Percentiles rank a stretch among this genome's conserved stretches.
Conservation (phyloP, 2,329 filamentous ascomycete genomes). For the Phialophora expanda region DNA sequence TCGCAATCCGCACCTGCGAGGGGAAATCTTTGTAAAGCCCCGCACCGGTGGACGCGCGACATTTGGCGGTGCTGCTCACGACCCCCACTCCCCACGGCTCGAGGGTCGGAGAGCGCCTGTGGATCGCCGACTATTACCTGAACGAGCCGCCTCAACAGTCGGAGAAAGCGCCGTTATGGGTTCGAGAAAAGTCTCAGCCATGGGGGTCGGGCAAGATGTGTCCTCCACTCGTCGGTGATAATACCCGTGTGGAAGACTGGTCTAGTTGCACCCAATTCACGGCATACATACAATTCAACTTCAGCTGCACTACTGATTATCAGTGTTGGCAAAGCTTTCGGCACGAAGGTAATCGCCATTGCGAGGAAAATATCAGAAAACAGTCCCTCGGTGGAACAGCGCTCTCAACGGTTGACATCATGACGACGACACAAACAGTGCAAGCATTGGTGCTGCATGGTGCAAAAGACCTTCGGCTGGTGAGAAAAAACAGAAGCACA, state of each 20-base stretch:
- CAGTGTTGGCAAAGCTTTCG: neutral
- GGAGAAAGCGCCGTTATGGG: slow-evolving; percentile 16
- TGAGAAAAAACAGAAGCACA: slow-evolving; percentile 47
- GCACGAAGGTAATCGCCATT: neutral
- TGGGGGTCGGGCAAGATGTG: neutral
- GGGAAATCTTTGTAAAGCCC: slow-evolving; percentile 8
- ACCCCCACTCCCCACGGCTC: slow-evolving; percentile 21
- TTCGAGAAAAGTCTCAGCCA: neutral
- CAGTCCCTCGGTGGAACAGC: neutral
- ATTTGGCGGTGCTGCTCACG: neutral
- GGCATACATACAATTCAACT: neutral
- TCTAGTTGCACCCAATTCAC: neutral
- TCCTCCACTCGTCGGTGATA: neutral
- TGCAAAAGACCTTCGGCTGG: slow-evolving; percentile 64
- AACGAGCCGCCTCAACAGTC: slow-evolving; percentile 2
- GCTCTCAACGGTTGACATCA: slow-evolving; percentile 8
- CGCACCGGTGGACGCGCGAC: slow-evolving; percentile 6
- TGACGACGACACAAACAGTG: slow-evolving; percentile 29
- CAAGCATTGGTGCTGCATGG: slow-evolving; percentile 63
- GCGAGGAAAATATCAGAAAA: neutral
- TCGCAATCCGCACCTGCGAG: slow-evolving; percentile 11
- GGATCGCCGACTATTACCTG: slow-evolving; percentile 23
- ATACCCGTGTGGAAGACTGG: neutral
- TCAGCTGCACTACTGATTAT: neutral
- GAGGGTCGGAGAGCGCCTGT: slow-evolving; percentile 18